Conservation (phyloP, 352 stramenopile genomes). For the Globisporangium uncinulatum region DNA sequence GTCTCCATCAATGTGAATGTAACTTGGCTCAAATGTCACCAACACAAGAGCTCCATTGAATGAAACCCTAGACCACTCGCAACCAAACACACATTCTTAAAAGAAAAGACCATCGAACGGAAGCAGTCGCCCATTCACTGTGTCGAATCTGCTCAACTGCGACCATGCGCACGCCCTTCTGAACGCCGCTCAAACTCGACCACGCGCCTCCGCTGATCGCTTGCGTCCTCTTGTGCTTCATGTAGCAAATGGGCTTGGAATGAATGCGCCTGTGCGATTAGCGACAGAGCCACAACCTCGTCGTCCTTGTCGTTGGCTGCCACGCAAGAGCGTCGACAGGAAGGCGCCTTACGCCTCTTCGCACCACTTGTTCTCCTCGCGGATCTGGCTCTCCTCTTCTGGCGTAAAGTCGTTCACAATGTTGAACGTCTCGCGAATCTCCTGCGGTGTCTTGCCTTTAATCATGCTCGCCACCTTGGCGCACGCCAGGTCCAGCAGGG, state of each 20-base stretch:
- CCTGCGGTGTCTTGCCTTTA: constrained; percentile 98
- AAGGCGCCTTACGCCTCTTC: constrained; percentile 91
- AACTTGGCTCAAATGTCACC: neutral
- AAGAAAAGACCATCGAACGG: neutral
- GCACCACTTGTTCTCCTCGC: constrained; percentile 99
- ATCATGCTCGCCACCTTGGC: constrained; percentile 93
- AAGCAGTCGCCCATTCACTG: too few relatives aligned
- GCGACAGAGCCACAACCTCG: neutral
- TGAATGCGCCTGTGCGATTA: neutral
- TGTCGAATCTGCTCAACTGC: too few relatives aligned
- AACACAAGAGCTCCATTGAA: too few relatives aligned
- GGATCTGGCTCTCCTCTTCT: constrained; percentile 98
- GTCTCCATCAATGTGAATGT: neutral
- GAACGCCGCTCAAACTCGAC: neutral
- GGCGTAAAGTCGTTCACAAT: constrained; percentile 99
- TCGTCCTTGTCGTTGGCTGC: neutral
- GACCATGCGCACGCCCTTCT: too few relatives aligned
- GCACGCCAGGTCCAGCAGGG: constrained; percentile 87
- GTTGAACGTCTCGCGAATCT: constrained; percentile 99
- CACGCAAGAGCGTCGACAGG: neutral
- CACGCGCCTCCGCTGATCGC: too few relatives aligned
- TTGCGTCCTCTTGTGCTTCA: too few relatives aligned
- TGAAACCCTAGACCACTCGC: too few relatives aligned
- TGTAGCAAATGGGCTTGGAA: too few relatives aligned
- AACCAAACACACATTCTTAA: too few relatives aligned